These are phyloP conservation scores for Histomonas meleagridis DNA, from an alignment of 208 protist species.

Conservation along the genomic window DNA sequence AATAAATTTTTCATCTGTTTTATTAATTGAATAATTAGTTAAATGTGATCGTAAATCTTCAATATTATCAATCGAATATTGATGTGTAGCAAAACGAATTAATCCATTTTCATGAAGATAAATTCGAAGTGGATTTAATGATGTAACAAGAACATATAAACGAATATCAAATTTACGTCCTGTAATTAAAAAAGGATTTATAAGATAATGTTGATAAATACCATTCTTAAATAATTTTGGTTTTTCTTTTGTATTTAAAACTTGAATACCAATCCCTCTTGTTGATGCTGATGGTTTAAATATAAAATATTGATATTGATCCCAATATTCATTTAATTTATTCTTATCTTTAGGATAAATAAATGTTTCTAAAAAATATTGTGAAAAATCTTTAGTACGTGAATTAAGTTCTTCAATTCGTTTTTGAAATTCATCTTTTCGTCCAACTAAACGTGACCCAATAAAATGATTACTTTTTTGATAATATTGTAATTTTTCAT, in stretches of 20 bases:
- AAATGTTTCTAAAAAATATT: neutral
- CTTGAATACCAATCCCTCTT: neutral
- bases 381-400: neutral
- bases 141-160: slow-evolving; percentile 47
- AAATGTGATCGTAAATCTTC: slow-evolving; percentile 44
- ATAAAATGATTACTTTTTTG: slow-evolving; percentile 27
- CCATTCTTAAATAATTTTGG: neutral
- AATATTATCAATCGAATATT: neutral
- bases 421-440: slow-evolving; percentile 15
- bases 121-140: slow-evolving; percentile 46
- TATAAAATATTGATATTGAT: neutral
- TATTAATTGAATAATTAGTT: slow-evolving; percentile 57
- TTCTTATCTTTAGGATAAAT: neutral
- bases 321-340: neutral
- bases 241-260: neutral
- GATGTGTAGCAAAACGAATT: neutral
- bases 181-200: slow-evolving; percentile 12
- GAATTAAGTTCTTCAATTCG: neutral
- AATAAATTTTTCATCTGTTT: slow-evolving; percentile 42
- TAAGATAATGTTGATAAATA: neutral
- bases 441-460: neutral
- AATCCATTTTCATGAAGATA: slow-evolving; percentile 49
- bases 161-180: slow-evolving; percentile 32
- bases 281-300: neutral
- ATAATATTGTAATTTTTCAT: neutral